phyloP scores from a whole-genome alignment of 75 land plant species.

The Sequoiadendron giganteum region DNA sequence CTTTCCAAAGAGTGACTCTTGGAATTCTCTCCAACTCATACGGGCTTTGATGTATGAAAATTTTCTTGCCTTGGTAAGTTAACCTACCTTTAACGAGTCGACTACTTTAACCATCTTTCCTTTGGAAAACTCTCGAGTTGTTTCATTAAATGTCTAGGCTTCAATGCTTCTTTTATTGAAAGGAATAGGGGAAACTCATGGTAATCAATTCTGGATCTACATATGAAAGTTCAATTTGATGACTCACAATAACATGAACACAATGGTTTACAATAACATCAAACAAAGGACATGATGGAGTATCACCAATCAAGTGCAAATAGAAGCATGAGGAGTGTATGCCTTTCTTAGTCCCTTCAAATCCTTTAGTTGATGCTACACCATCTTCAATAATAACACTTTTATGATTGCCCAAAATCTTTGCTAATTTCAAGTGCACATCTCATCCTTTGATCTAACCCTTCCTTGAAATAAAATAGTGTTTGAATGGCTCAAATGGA shows the following conservation, averaged over 20 bases:
- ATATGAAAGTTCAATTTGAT: slow-evolving; percentile 86
- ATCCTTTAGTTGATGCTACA: slow-evolving; percentile 46
- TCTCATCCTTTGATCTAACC: slow-evolving; percentile 77
- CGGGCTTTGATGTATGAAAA: too few species aligned
- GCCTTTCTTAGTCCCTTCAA: slow-evolving; percentile 74
- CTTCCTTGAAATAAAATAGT: slow-evolving; percentile 90
- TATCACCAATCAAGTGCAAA: slow-evolving; percentile 90
- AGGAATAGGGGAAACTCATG: slow-evolving; percentile 69
- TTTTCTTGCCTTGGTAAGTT: too few species aligned
- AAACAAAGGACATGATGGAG: slow-evolving; percentile 92
- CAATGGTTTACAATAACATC: slow-evolving; percentile 98
- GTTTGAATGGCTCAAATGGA: slow-evolving; percentile 61
- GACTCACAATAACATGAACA: slow-evolving; percentile 97
- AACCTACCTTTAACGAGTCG: slow-evolving; percentile 19
- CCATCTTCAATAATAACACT: slow-evolving; percentile 69
- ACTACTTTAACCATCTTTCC: slow-evolving; percentile 87
- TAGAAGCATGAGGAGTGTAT: slow-evolving; percentile 93
- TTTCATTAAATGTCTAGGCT: slow-evolving; percentile 55
- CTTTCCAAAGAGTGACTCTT: too few species aligned
- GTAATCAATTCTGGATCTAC: slow-evolving; percentile 89
- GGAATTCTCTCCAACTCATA: too few species aligned
- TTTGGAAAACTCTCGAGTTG: slow-evolving; percentile 46
- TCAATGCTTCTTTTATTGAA: slow-evolving; percentile 70
- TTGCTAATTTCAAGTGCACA: slow-evolving; percentile 60
- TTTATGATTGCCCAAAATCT: slow-evolving; percentile 47